Conservation (phyloP, 2,329 filamentous ascomycete genomes). For the Talaromyces piceae region DNA sequence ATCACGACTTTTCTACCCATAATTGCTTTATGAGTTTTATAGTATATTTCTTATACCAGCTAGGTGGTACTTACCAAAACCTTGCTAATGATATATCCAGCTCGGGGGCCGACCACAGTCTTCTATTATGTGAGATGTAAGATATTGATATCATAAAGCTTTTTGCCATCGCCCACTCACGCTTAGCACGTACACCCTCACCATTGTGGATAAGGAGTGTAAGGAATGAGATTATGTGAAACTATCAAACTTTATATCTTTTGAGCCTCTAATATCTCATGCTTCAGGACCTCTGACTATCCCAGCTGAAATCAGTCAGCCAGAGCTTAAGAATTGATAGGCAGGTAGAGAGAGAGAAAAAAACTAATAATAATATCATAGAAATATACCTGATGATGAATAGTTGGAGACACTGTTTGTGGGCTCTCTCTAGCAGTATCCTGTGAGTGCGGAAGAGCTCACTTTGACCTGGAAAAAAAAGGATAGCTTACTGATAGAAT, state of each 20-base stretch:
- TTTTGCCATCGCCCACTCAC: not conserved
- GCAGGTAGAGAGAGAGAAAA: too few species aligned
- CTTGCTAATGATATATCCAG: slow-evolving; percentile 39
- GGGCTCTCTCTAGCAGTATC: too few species aligned
- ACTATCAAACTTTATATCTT: not conserved
- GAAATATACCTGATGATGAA: too few species aligned
- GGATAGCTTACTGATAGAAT: too few species aligned
- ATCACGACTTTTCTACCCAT: not conserved
- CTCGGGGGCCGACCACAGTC: slow-evolving; percentile 38
- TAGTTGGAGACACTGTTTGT: too few species aligned
- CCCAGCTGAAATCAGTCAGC: too few species aligned
- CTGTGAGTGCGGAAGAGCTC: too few species aligned
- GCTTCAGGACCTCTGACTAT: too few species aligned
- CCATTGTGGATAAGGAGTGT: not conserved
- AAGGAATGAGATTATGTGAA: not conserved
- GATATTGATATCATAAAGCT: not conserved
- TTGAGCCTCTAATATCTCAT: too few species aligned
- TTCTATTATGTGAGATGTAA: slow-evolving; percentile 26
- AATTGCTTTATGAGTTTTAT: not conserved
- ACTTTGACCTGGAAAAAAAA: too few species aligned
- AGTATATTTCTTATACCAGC: not conserved
- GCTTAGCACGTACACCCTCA: not conserved
- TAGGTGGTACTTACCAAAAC: slow-evolving; percentile 28
- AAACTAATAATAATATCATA: too few species aligned
- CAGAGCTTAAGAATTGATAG: too few species aligned